These are phyloP conservation scores for Imleria badia DNA, from an alignment of 768 basidiomycete species.

Conservation along the genomic window DNA sequence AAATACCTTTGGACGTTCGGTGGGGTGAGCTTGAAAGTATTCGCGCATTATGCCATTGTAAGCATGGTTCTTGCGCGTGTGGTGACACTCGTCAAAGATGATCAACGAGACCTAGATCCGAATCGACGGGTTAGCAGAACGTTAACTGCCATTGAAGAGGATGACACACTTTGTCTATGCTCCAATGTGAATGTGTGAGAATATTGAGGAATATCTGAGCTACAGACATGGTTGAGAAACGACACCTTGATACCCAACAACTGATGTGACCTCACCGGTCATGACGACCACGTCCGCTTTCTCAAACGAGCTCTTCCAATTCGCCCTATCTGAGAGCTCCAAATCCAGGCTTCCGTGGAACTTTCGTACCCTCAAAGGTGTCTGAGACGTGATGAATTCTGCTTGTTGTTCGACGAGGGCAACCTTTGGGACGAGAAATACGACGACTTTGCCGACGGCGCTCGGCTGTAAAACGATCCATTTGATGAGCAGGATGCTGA, in stretches of 20 bases:
- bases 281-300: conserved; percentile 77
- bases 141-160: not conserved
- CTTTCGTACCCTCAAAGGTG: conserved; percentile 63
- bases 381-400: conserved; percentile 61
- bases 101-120: conserved; percentile 49
- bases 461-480: conserved; percentile 60
- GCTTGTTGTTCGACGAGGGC: conserved; percentile 83
- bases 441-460: conserved; percentile 56
- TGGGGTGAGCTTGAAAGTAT: conserved; percentile 45
- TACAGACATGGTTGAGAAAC: conserved; percentile 26
- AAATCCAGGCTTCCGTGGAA: conserved; percentile 72
- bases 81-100: conserved; percentile 60
- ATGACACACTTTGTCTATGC: conserved; percentile 52
- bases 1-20: conserved; percentile 75
- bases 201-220: conserved; percentile 83
- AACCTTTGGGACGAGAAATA: conserved; percentile 86
- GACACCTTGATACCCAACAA: not conserved
- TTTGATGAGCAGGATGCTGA: conserved; percentile 66
- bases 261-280: conserved; percentile 57
- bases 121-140: not conserved
- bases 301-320: conserved; percentile 66
- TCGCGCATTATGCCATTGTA: conserved; percentile 60
- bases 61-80: conserved; percentile 54
- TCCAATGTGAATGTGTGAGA: conserved; percentile 80
- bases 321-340: conserved; percentile 61